A percentile compares a stretch with the other conserved stretches of the same genome.
These are phyloP conservation scores for Zizania palustris DNA, from an alignment of 202 grass and related monocot species.

Conservation along the genomic window DNA sequence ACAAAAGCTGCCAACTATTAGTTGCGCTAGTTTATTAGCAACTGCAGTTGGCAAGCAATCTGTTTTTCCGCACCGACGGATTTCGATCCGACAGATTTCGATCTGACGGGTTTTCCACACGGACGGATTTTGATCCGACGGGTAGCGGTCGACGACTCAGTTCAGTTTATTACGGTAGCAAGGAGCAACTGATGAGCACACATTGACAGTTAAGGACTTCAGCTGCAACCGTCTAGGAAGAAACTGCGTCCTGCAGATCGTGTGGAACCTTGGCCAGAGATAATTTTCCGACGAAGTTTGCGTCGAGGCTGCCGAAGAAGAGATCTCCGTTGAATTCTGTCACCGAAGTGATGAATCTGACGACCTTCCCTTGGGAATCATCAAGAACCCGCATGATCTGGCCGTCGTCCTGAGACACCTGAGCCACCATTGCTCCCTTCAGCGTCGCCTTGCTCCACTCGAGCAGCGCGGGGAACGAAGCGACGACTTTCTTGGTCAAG, in stretches of 20 bases:
- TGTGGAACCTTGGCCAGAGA: constrained; percentile 28
- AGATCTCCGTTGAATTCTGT: constrained; percentile 62
- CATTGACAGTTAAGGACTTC: no score
- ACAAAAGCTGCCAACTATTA: no score
- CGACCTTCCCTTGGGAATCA: constrained; percentile 56
- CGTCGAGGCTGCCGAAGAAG: constrained; percentile 52
- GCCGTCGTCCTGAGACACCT: constrained; percentile 63
- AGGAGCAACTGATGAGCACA: background rate
- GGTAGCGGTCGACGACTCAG: no score
- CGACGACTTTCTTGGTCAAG: constrained; percentile 44
- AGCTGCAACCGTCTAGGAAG: background rate
- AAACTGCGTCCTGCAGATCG: background rate
- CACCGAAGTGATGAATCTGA: constrained; percentile 58
- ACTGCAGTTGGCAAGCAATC: no score
- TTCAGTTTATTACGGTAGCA: background rate
- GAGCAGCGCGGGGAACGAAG: constrained; percentile 53
- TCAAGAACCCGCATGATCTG: constrained; percentile 56
- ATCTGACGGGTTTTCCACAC: no score
- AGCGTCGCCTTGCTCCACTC: background rate
- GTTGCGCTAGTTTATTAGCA: no score
- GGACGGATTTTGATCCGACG: no score
- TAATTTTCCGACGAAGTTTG: constrained; percentile 69
- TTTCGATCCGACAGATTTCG: no score
- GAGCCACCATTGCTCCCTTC: constrained; percentile 50
- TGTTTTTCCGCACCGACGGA: no score